Evolutionary conservation across 179 eudicot genomes (phyloP), one percentile per base, ranked within the genome.

Genomic region (Corrigiola litoralis): DNA sequence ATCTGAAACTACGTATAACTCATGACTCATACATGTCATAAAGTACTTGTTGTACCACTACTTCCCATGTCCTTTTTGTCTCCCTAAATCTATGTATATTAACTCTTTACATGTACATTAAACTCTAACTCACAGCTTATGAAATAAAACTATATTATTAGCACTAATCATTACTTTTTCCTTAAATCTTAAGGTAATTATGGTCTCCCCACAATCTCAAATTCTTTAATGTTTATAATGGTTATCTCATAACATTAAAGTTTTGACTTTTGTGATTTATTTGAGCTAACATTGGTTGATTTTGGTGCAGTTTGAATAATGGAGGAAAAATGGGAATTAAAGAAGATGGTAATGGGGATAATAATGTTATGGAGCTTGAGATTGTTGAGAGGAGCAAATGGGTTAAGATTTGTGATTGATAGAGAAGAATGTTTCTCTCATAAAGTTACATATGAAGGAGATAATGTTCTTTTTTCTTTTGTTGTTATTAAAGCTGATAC

Each of bases 351-450:
- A 17, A 37, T 72, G 58, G 58, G 65, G 0, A 5, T 83, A 44
- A 58, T 78, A 5, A 49, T 72, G 42, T 42, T 68, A 17, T 63
- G 55, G 44, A 68, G 68, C 64, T 17, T 70, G 12, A 70, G 38
- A 36, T 53, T 70, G 46, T 21, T 70, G 32, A 75, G 41, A 54
- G 72, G 64, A 17, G 82, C 69, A 32, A 52, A 49, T 50, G 96
- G 87, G 71, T 73, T 89, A 28, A 85, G 95, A 79, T 89, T 87
- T 75, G 87, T 77, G 75, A 87, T 89, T n/a, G 91, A 89, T 62
- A 85, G 83, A 77, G 91, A 82, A 66, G 96, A 89, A 52, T 89
- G 96, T 63, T 79, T 87, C 34, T 83, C 96, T 23, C 91, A 87
- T 58, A 72, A 79, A 16, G 78, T 79, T 41, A 51, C 49, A 18